Evolutionary conservation across 2,329 filamentous ascomycete genomes (phyloP), one percentile per base, ranked within the genome.

Genomic region (Xenosphaeropsis pyriputrescens): DNA sequence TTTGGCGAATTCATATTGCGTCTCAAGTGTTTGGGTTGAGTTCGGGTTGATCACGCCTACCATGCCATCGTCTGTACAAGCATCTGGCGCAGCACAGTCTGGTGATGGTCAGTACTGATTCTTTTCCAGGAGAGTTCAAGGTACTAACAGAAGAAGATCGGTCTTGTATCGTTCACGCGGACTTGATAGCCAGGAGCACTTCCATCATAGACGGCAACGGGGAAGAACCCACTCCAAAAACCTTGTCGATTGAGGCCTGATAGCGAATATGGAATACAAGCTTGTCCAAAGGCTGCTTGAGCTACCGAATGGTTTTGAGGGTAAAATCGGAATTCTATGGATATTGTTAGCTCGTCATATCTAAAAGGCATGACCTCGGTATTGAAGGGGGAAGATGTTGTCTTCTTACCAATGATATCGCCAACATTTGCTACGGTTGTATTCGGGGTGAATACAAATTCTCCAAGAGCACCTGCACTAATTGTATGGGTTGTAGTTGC

Each of bases 1-100:
- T 16, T 62, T 48, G 3, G 70, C 67, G 19, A 56, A 62, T 16
- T 59, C 47, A 17, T 65, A 58, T 50, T 75, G 72, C 6, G 54
- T 47, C 6, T 62, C 57, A 31, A 68, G 59, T 0, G 65, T 68
- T 39, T 63, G 57, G 0, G 63, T 70, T 5, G 53, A 38, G 46
- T 72, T 75, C 6, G 77, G 70, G 50, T 88, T 89, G 46, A 89
- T 78, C 1, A 72, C 79, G 3, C 81, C 82, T 13, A 89, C 68
- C 82, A 89, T 89, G 16, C 72, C 67, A 32, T 78, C 67, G 2
- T 59, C 54, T 3, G 65, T 63, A 49, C 83, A 89, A 2, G 78
- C 82, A 1, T 63, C 67, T 0, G 72, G 67, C 0, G 79, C 79
- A 0, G 75, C 72, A 44, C 78, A 85, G 54, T 84, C 22, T 26